Evolutionary conservation across 805 yeast genomes (phyloP), one percentile per base, ranked within the genome.

Genomic region (Teunomyces atbi): DNA sequence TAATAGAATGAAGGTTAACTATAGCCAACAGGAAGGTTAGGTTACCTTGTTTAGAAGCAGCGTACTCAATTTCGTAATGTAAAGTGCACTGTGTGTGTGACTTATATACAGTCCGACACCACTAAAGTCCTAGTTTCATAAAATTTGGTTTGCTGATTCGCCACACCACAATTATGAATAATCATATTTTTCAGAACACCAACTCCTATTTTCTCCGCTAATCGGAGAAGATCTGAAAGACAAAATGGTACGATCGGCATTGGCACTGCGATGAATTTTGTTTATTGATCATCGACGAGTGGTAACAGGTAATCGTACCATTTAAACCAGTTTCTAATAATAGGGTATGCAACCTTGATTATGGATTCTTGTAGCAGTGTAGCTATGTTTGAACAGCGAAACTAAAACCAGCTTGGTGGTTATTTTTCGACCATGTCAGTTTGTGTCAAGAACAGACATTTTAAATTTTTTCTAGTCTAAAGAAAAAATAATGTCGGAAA

Each of bases 191-290:
- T 21, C 39, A 36, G 10, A 11, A 21, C 3, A 12, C 11, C 21
- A 21, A 16, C 28, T 36, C 39, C 39, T 36, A 36, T 36, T 36
- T 20, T 21, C 12, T n/a, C 28, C 39, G 23, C 39, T 36, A 36
- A 36, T 36, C 39, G 28, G 10, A 12, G 23, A 36, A 15, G 39
- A 36, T 36, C 39, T 36, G 19, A 5, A 10, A 13, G 23, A 6
- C 37, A 8, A 30, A 30, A 13, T 3, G 5, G 18, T 30, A 13
- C 18, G 33, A 13, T 30, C 8, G 18, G 18, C 7, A 13, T 5
- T 7, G 33, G 18, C 10, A 5, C 11, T 8, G 26, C 8, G 2
- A 2, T 7, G 10, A 7, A 23, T 23, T 23, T 23, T 7, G 26
- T 23, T 23, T 23, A 11, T 7, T 2, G 8, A 23, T 23, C 11